A percentile compares a stretch with the other conserved stretches of the same genome.
These are phyloP conservation scores for Backusella sp. DNA, from an alignment of 192 early-diverging fungal genomes.

Conservation along the genomic window DNA sequence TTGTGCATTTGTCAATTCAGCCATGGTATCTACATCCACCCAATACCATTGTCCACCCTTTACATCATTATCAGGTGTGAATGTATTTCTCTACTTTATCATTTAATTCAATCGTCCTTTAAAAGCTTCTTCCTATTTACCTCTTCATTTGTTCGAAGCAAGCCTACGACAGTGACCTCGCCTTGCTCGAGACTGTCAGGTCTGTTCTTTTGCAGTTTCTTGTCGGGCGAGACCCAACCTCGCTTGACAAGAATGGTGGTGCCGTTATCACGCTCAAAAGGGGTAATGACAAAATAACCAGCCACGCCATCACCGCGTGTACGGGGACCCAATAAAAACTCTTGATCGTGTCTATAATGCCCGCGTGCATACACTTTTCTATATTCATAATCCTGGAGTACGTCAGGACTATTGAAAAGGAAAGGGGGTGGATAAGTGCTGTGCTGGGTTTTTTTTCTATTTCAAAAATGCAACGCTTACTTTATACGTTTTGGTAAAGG, in stretches of 20 bases:
- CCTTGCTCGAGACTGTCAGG: conserved; percentile 46
- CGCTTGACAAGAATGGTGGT: conserved; percentile 79
- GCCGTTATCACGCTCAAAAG: conserved; percentile 69
- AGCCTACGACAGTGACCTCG: conserved; percentile 63
- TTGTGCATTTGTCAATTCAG: conserved; percentile 57
- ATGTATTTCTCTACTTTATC: conserved; percentile 44
- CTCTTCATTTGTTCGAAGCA: conserved; percentile 61
- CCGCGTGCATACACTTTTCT: conserved; percentile 72
- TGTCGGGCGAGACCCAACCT: conserved; percentile 83
- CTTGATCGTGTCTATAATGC: conserved; percentile 65
- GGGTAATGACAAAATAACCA: conserved; percentile 76
- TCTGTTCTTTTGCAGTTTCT: conserved; percentile 54
- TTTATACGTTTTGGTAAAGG: conserved; percentile 68
- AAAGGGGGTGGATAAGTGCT: no score
- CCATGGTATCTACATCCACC: conserved; percentile 77
- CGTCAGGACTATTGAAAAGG: conserved; percentile 24
- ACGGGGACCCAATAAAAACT: conserved; percentile 83
- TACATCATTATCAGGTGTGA: conserved; percentile 59
- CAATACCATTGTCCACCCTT: conserved; percentile 82
- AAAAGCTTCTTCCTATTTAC: conserved; percentile 11
- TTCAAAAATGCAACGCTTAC: conserved; percentile 4
- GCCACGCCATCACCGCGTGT: conserved; percentile 61
- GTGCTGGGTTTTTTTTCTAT: no score
- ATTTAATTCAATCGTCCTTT: no score
- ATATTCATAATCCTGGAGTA: conserved; percentile 69